Base-by-base conservation (phyloP, 1,284 basidiomycete species). In the Leucoagaricus sp. region DNA sequence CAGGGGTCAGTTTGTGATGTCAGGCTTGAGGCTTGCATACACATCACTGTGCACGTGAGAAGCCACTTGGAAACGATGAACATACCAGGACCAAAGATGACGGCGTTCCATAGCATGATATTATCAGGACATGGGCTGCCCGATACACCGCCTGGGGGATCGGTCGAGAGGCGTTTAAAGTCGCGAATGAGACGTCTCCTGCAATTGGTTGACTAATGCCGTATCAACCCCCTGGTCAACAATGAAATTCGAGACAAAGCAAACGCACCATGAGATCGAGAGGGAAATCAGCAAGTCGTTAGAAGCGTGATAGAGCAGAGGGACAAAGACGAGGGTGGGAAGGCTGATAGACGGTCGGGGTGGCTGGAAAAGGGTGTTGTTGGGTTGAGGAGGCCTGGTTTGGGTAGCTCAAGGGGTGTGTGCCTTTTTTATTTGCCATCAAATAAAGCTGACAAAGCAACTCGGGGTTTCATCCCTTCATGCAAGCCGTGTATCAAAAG, bases 31-130 rank as follows among this genome's bases (percentile, higher is more conserved):
- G 45, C 49, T 31, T 48, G 40, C 36, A 36, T 53, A 49, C 46
- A 25, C 60, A 47, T 41, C 36, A 38, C 4, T 38, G 36, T 45
- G 19, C 31, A 47, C 46, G 33, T 26, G 31, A 31, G 26, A 49
- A 29, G 34, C 50, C 34, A 36, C 42, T 42, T 38, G 36, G 45
- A 34, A 38, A 31, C 36, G 23, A 12, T n/a, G 26, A 31, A 76
- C 87, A 66, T 58, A 94, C 95, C 91, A 72, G 96, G 96, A 0
- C 96, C 96, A 69, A 99, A 98, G 64, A 99, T 99, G 63, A 99
- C 96, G 1, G 96, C 96, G 69, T 99, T 98, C 96, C 96, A 99
- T 10, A 98, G 81, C 93, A 98, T 96, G 72, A 99, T 96, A 71
- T 98, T 98, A 73, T 98, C 96, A 0, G 94, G 89, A 70, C 94